These are phyloP conservation scores for Barnettozyma californica DNA, from an alignment of 805 yeast genomes.

Conservation along the genomic window DNA sequence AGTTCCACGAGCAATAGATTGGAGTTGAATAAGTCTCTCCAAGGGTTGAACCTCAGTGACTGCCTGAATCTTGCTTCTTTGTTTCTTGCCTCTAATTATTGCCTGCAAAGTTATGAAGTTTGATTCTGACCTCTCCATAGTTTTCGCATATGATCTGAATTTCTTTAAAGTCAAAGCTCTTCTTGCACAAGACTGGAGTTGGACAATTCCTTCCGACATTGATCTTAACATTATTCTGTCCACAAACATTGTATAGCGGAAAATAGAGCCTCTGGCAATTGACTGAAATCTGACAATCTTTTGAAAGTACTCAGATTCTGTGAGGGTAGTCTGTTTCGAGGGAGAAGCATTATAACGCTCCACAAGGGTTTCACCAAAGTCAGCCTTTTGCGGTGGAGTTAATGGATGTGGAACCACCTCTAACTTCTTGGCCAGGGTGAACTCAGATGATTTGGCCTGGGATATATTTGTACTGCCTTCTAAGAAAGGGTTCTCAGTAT, in stretches of 20 bases:
- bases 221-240: constrained; percentile 56
- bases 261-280: constrained; percentile 59
- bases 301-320: constrained; percentile 19
- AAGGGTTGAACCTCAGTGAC: constrained; percentile 10
- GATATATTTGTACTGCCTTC: no score
- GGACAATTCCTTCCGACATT: constrained; percentile 44
- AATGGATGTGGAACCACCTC: background rate
- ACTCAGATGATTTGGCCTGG: background rate
- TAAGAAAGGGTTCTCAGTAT: constrained; percentile 17
- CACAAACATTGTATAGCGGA: constrained; percentile 60
- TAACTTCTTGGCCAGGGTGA: background rate
- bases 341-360: constrained; percentile 20
- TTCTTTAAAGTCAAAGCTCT: constrained; percentile 36
- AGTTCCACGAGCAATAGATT: constrained; percentile 39
- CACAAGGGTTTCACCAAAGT: constrained; percentile 6
- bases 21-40: constrained; percentile 27
- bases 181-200: constrained; percentile 46
- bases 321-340: constrained; percentile 14
- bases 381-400: background rate
- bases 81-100: constrained; percentile 28
- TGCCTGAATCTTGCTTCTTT: constrained; percentile 11
- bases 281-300: constrained; percentile 57
- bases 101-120: constrained; percentile 31
- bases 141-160: constrained; percentile 26
- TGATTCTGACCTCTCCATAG: constrained; percentile 14